Percentiles rank a stretch among this genome's conserved stretches.
Conservation (phyloP, 2,329 filamentous ascomycete genomes). For the Myrmaecium sp. region DNA sequence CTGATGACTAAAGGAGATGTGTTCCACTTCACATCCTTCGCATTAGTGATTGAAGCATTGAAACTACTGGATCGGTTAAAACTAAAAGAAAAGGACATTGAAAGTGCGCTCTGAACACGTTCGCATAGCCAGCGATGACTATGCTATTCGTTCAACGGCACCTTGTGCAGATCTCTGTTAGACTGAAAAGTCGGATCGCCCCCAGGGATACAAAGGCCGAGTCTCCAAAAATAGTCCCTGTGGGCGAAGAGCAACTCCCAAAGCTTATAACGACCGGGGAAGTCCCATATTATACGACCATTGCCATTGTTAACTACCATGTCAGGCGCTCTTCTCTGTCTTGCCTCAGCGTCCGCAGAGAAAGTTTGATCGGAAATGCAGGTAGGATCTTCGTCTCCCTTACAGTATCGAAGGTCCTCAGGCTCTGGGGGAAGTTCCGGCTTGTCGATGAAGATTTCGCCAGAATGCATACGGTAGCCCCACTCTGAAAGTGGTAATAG, state of each 20-base stretch:
- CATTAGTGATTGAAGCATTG: too few species aligned
- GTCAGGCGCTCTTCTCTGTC: too few species aligned
- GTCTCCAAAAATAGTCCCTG: conserved; percentile 88
- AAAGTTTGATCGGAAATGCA: conserved; percentile 46
- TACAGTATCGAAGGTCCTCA: conserved; percentile 53
- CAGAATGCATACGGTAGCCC: conserved; percentile 72
- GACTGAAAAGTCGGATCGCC: too few species aligned
- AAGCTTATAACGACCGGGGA: conserved; percentile 42
- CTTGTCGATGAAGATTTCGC: conserved; percentile 76
- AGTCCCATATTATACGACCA: conserved; percentile 11
- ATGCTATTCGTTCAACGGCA: too few species aligned
- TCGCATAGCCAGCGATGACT: too few species aligned
- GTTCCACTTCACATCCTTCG: too few species aligned
- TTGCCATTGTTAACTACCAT: conserved; percentile 9
- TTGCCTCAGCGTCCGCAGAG: neutral
- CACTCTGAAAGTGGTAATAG: conserved; percentile 73
- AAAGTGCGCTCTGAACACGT: too few species aligned
- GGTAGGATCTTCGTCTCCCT: conserved; percentile 49
- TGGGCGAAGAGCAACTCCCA: conserved; percentile 91
- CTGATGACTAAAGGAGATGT: too few species aligned
- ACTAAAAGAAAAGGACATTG: too few species aligned
- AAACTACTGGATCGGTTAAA: too few species aligned
- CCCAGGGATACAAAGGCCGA: conserved; percentile 77
- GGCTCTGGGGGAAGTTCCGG: conserved; percentile 48
- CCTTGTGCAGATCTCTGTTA: too few species aligned